Percentiles rank a stretch among this genome's conserved stretches.
These are phyloP conservation scores for Xylaria sp. DNA, from an alignment of 2,329 filamentous ascomycete genomes.

Conservation along the genomic window DNA sequence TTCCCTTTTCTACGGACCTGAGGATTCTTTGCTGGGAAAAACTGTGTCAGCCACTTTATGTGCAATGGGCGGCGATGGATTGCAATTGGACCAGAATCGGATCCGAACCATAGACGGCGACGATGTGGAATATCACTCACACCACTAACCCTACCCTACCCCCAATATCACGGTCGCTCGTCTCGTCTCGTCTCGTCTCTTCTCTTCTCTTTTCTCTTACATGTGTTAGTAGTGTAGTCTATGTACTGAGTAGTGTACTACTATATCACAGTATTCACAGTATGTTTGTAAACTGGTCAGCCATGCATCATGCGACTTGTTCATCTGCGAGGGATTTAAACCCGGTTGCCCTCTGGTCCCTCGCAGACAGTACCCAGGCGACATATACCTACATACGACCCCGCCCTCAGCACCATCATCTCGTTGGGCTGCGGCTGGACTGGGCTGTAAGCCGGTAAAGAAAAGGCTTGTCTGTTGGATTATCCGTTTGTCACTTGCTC, in stretches of 20 bases:
- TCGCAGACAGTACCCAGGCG: slow-evolving; percentile 17
- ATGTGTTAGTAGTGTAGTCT: background rate
- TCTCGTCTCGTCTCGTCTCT: background rate
- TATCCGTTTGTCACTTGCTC: background rate
- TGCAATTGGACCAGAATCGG: slow-evolving; percentile 19
- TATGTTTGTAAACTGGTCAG: background rate
- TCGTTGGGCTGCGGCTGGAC: slow-evolving; percentile 17
- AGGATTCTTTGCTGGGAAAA: background rate
- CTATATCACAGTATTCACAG: background rate
- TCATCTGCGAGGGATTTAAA: slow-evolving; percentile 27
- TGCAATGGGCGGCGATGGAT: background rate
- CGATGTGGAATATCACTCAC: slow-evolving; percentile 38
- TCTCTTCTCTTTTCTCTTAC: slow-evolving; percentile 20
- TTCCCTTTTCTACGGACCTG: slow-evolving; percentile 8
- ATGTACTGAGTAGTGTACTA: background rate
- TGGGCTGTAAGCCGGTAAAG: slow-evolving; percentile 25
- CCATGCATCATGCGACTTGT: slow-evolving; percentile 31
- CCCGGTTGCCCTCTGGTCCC: slow-evolving; percentile 27
- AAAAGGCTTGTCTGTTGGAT: background rate
- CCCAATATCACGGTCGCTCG: slow-evolving; percentile 20
- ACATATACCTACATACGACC: slow-evolving; percentile 12
- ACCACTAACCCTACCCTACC: slow-evolving; percentile 23
- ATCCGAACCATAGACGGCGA: slow-evolving; percentile 26
- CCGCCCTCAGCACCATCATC: slow-evolving; percentile 8
- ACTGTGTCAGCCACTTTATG: slow-evolving; percentile 15